A percentile compares a stretch with the other conserved stretches of the same genome.
phyloP scores from a whole-genome alignment of 352 stramenopile genomes.

The Phytophthora podocarpi region DNA sequence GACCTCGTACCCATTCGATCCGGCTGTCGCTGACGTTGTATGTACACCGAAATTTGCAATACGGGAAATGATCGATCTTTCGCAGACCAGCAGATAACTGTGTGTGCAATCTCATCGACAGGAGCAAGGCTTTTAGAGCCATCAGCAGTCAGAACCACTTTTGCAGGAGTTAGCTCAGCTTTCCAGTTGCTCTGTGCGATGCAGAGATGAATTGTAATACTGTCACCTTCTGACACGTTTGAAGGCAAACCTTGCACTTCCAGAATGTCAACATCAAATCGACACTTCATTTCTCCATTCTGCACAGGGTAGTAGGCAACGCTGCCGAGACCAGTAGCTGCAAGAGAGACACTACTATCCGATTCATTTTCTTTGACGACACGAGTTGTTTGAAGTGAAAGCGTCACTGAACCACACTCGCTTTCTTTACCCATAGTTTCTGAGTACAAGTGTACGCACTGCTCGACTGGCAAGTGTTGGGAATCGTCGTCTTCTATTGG shows the following conservation, averaged over 20 bases:
- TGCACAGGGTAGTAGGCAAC: slow-evolving; percentile 21
- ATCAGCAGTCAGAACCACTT: neutral
- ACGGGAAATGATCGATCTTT: slow-evolving; percentile 34
- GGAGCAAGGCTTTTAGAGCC: neutral
- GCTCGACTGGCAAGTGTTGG: slow-evolving; percentile 1
- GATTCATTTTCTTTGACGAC: neutral
- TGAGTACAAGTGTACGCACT: slow-evolving; percentile 4
- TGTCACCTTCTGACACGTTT: slow-evolving; percentile 14
- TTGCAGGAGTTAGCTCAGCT: slow-evolving; percentile 8
- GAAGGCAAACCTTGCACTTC: slow-evolving; percentile 8
- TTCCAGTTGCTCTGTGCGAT: slow-evolving; percentile 31
- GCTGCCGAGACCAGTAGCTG: slow-evolving; percentile 12
- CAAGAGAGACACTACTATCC: slow-evolving; percentile 4
- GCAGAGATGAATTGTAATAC: slow-evolving; percentile 12
- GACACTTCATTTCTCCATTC: slow-evolving; percentile 23
- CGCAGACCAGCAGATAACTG: slow-evolving; percentile 19
- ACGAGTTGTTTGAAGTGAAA: slow-evolving; percentile 12
- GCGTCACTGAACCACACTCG: slow-evolving; percentile 13
- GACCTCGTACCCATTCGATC: slow-evolving; percentile 2
- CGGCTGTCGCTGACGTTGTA: neutral
- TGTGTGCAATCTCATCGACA: neutral
- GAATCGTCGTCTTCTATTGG: neutral
- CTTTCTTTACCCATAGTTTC: neutral
- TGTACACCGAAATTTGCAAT: slow-evolving; percentile 25
- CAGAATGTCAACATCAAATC: slow-evolving; percentile 23